Base-by-base conservation (phyloP, 176 grass and related monocot genomes). In the Triticum monococcum region DNA sequence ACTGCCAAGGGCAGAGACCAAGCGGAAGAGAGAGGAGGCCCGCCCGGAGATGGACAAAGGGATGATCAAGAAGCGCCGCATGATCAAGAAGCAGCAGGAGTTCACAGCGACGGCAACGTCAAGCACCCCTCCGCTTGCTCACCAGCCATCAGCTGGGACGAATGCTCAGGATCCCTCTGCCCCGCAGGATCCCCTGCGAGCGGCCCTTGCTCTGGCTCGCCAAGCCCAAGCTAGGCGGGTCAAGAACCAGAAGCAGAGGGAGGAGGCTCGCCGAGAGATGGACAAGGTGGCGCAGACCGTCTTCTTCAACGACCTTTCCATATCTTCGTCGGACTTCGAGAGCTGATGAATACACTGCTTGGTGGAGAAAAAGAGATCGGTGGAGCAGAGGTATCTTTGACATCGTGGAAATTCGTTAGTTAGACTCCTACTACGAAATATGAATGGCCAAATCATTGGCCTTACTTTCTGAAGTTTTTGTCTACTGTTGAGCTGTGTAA, bases 251-350 rank as follows among this genome's bases (percentile, higher is more conserved):
- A 38, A 4, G 4, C 17, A 20, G 12, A 0, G 83, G 71, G 54
- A 78, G 79, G 52, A 77, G 84, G 79, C 84, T 12, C 37, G 83
- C 14, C 38, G 52, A 64, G 79, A 81, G 84, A 16, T 82, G 16
- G 79, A 62, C n/a, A 69, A 38, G 79, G 54, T 86, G 38, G 72
- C 64, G 35, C 77, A 23, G 52, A 86, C 88, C 14, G 78, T 89
- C 10, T 67, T 69, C 64, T 90, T 90, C 84, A 63, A 90, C 72
- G 79, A 90, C 40, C 78, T 79, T 2, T 82, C 52, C 72, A 72
- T 90, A 12, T n/a, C 8, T 38, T 45, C 48, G 9, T 67, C 18
- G 1, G 77, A 63, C 18, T 59, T 59, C 7, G 20, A 9, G 62
- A 37, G 25, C 71, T 45, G 77, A 85, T 62, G 72, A 65, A 57